Conservation (phyloP, 2,329 filamentous ascomycete genomes). For the Aspergillus pseudoviridinutans region DNA sequence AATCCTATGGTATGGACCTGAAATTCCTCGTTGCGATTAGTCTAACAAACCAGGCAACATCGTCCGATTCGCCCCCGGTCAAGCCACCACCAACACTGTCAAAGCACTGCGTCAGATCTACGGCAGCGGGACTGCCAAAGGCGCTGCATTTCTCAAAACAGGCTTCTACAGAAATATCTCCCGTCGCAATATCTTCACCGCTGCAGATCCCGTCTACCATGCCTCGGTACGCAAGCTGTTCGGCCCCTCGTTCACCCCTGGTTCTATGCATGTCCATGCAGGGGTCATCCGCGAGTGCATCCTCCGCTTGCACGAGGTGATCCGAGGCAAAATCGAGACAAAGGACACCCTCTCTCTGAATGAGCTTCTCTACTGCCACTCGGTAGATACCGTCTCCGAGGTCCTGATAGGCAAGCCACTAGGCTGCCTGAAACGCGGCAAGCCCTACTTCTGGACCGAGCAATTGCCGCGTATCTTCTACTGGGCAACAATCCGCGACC, state of each 20-base stretch:
- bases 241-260: slow-evolving; percentile 20
- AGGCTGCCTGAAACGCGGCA: slow-evolving; percentile 20
- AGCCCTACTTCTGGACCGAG: slow-evolving; percentile 25
- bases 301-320: slow-evolving; percentile 15
- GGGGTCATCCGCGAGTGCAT: slow-evolving; percentile 20
- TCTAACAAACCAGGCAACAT: slow-evolving; percentile 12
- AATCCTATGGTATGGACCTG: slow-evolving; percentile 14
- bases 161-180: slow-evolving; percentile 23
- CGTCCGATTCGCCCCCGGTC: slow-evolving; percentile 20
- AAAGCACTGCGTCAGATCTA: slow-evolving; percentile 22
- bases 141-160: slow-evolving; percentile 20
- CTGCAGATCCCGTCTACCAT: slow-evolving; percentile 20
- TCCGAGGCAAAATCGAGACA: slow-evolving; percentile 8
- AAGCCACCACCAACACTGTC: slow-evolving; percentile 23
- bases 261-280: slow-evolving; percentile 17
- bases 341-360: slow-evolving; percentile 14
- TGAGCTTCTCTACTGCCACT: slow-evolving; percentile 21
- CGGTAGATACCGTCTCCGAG: slow-evolving; percentile 23
- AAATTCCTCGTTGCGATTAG: too few species aligned
- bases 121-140: slow-evolving; percentile 15
- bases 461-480: slow-evolving; percentile 25
- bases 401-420: slow-evolving; percentile 22
- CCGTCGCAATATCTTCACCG: slow-evolving; percentile 22
- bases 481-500: slow-evolving; percentile 23
- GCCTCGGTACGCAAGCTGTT: slow-evolving; percentile 21